Evolutionary conservation across 2,329 filamentous ascomycete species (phyloP).

Genomic region (Pseudogymnoascus pannorum): DNA sequence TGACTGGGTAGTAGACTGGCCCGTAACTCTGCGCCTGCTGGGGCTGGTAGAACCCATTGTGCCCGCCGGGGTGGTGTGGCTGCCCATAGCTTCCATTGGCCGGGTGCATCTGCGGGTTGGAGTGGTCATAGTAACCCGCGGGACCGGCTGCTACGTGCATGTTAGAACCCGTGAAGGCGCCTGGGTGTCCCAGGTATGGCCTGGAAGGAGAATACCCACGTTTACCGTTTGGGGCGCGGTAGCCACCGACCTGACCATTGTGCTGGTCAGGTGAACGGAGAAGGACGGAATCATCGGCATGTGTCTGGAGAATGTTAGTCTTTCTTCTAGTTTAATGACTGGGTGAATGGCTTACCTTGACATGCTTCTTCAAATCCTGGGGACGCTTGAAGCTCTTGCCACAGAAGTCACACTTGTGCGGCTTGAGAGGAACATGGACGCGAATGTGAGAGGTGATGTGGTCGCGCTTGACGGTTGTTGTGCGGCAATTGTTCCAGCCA

Average conservation of each 20-base stretch:
- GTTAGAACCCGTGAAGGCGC: slow-evolving; percentile 26
- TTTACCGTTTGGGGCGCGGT: slow-evolving; percentile 47
- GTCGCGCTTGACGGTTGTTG: slow-evolving; percentile 95
- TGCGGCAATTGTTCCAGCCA: slow-evolving; percentile 93
- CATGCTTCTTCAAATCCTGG: slow-evolving; percentile 98
- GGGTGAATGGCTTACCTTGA: slow-evolving; percentile 76
- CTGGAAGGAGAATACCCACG: slow-evolving; percentile 33
- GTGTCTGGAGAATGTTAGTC: slow-evolving; percentile 49
- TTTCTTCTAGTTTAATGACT: slow-evolving; percentile 6
- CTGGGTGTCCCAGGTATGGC: not conserved
- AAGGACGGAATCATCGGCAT: slow-evolving; percentile 86
- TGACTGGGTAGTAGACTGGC: slow-evolving; percentile 72
- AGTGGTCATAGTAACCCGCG: slow-evolving; percentile 52
- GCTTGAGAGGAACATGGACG: slow-evolving; percentile 97
- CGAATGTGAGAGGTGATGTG: slow-evolving; percentile 99
- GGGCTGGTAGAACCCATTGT: slow-evolving; percentile 44
- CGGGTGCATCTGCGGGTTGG: slow-evolving; percentile 53
- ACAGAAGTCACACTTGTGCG: slow-evolving; percentile 98
- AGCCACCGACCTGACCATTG: slow-evolving; percentile 33
- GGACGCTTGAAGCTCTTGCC: slow-evolving; percentile 98
- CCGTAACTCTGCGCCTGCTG: slow-evolving; percentile 59
- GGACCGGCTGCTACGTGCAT: slow-evolving; percentile 27
- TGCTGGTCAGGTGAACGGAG: slow-evolving; percentile 32
- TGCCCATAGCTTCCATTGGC: slow-evolving; percentile 42
- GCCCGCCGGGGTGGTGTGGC: slow-evolving; percentile 45